Evolutionary conservation across 225 moss, liverwort and hornwort species (phyloP).

Genomic region (Takakia lepidozioides): DNA sequence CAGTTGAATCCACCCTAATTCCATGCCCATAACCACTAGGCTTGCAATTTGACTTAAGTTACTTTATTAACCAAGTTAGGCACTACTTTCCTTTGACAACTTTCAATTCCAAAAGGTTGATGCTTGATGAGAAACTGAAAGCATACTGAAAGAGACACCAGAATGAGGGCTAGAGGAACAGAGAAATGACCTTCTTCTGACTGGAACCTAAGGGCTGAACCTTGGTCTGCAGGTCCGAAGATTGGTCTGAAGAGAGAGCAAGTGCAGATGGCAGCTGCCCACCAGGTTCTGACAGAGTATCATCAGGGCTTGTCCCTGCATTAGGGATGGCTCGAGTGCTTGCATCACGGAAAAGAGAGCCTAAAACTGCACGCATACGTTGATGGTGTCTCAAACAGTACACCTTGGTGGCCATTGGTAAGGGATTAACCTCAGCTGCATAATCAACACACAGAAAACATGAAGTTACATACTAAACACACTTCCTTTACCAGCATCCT

Average conservation of each 20-base stretch:
- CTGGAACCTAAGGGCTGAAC: slow-evolving; percentile 53
- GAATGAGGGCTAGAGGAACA: too few species aligned
- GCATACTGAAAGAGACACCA: too few species aligned
- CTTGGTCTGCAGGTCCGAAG: slow-evolving; percentile 41
- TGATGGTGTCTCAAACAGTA: slow-evolving; percentile 91
- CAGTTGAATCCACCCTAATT: too few species aligned
- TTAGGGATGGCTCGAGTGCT: slow-evolving; percentile 46
- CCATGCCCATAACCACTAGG: too few species aligned
- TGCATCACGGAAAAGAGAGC: slow-evolving; percentile 84
- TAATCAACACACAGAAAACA: neutral
- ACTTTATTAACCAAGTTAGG: too few species aligned
- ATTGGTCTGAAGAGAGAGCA: slow-evolving; percentile 50
- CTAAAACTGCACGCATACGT: slow-evolving; percentile 93
- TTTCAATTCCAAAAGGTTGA: too few species aligned
- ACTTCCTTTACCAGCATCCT: neutral
- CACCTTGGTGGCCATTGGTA: slow-evolving; percentile 96
- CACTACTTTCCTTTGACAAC: too few species aligned
- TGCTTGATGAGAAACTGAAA: too few species aligned
- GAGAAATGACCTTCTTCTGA: slow-evolving; percentile 44
- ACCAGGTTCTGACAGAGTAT: slow-evolving; percentile 57
- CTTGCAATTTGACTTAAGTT: too few species aligned
- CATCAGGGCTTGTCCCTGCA: slow-evolving; percentile 55
- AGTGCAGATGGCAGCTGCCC: slow-evolving; percentile 46
- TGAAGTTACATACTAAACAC: neutral
- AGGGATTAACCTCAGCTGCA: slow-evolving; percentile 80